phyloP scores from a whole-genome alignment of 2,329 filamentous ascomycete species.

The Fusarium sarcochroum region DNA sequence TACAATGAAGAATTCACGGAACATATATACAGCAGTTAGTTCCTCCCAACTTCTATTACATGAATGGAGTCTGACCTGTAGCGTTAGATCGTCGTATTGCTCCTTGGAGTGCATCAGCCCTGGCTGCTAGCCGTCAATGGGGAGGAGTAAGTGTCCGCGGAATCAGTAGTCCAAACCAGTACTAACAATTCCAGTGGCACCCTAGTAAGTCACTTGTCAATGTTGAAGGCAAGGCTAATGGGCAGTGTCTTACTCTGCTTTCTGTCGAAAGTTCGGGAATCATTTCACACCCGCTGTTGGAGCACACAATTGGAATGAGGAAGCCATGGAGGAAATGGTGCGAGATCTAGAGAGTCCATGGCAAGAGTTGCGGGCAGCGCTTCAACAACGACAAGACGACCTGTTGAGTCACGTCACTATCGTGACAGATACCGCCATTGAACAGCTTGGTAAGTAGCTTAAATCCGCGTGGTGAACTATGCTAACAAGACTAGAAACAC shows the following conservation, averaged over 20 bases:
- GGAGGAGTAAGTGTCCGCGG: constrained; percentile 50
- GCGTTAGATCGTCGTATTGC: constrained; percentile 6
- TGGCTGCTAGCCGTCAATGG: constrained; percentile 52
- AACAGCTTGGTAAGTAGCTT: constrained; percentile 30
- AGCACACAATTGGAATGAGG: constrained; percentile 61
- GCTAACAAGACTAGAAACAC: constrained; percentile 1
- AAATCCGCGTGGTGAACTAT: fast-evolving
- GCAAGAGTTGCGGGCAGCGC: constrained; percentile 34
- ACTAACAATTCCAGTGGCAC: constrained; percentile 49
- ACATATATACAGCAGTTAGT: constrained; percentile 30
- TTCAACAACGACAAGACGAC: constrained; percentile 4
- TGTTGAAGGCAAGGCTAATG: neutral
- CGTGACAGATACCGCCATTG: constrained; percentile 14
- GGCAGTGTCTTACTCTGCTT: constrained; percentile 57
- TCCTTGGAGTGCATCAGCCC: constrained; percentile 44
- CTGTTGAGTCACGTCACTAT: constrained; percentile 3
- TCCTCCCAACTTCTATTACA: fast-evolving
- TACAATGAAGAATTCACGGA: constrained; percentile 28
- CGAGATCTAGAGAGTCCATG: constrained; percentile 53
- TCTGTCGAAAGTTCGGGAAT: constrained; percentile 59
- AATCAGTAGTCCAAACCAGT: neutral
- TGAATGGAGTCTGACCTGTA: fast-evolving
- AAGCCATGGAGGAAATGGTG: constrained; percentile 57
- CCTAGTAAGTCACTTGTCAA: constrained; percentile 25
- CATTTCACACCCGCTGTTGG: constrained; percentile 50